A percentile compares a stretch with the other conserved stretches of the same genome.
Conservation (phyloP, 768 basidiomycete genomes). For the Leccinum boreale region DNA sequence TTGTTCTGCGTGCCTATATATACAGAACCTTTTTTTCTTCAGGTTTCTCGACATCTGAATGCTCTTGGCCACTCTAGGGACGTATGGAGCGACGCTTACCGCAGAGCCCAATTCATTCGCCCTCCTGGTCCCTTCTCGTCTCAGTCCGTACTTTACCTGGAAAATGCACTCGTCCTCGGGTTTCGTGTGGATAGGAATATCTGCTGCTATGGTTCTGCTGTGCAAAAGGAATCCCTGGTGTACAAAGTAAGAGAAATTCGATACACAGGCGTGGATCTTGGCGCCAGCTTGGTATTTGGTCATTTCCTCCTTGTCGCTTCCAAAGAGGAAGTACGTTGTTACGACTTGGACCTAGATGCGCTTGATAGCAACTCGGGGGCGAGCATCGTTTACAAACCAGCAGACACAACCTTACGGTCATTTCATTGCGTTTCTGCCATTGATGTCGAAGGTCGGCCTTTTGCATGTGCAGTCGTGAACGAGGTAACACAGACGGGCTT, state of each 20-base stretch:
- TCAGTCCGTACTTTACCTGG: conserved; percentile 13
- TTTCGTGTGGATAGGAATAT: conserved; percentile 9
- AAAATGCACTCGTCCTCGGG: conserved; percentile 11
- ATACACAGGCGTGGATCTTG: background rate
- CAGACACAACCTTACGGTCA: background rate
- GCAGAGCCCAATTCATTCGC: conserved; percentile 8
- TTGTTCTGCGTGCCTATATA: background rate
- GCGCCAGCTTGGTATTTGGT: conserved; percentile 12
- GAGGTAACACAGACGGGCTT: background rate
- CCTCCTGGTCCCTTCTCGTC: conserved; percentile 18
- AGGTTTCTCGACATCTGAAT: conserved; percentile 13
- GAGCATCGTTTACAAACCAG: conserved; percentile 9
- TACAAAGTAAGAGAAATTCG: conserved; percentile 3
- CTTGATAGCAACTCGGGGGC: background rate
- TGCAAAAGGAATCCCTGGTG: background rate
- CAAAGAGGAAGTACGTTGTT: conserved; percentile 12
- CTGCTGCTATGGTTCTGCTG: background rate
- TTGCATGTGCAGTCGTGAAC: conserved; percentile 13
- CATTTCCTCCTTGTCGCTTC: conserved; percentile 15
- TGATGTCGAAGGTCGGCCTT: conserved; percentile 12
- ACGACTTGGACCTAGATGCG: conserved; percentile 6
- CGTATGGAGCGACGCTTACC: conserved; percentile 19
- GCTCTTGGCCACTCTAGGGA: conserved; percentile 1
- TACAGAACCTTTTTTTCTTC: background rate
- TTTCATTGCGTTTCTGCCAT: conserved; percentile 9